These are phyloP conservation scores for Blastocystis sp. DNA, from an alignment of 352 stramenopile genomes.

Conservation along the genomic window DNA sequence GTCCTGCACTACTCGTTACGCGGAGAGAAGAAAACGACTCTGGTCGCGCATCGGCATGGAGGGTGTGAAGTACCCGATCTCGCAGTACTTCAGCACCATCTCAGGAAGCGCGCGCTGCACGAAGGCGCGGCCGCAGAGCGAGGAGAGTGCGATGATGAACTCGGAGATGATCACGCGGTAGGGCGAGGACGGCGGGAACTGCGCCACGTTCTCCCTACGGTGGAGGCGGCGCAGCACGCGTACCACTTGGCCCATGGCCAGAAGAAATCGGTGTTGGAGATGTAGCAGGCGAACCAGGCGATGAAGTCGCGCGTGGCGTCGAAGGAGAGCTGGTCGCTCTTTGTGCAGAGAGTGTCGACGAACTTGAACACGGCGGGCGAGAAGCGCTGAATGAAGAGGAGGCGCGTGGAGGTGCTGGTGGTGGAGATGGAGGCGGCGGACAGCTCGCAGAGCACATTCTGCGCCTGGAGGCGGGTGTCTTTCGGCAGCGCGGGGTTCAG, in stretches of 20 bases:
- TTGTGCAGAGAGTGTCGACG: conserved; percentile 34
- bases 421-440: conserved; percentile 23
- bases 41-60: conserved; percentile 40
- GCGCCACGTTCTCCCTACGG: conserved; percentile 37
- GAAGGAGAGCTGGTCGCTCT: background rate
- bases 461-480: background rate
- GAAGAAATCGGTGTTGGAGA: conserved; percentile 64
- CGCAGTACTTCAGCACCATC: background rate
- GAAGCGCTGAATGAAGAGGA: conserved; percentile 38
- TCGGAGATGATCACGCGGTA: conserved; percentile 53
- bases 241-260: conserved; percentile 63
- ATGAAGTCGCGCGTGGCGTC: background rate
- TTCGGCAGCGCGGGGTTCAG: conserved; percentile 1
- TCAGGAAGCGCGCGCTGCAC: background rate
- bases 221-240: background rate
- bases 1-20: background rate
- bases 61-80: conserved; percentile 31
- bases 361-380: conserved; percentile 48
- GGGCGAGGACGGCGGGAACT: background rate
- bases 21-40: background rate
- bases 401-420: background rate
- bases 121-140: background rate
- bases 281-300: conserved; percentile 15
- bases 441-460: conserved; percentile 33
- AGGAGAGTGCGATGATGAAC: conserved; percentile 18